Evolutionary conservation across 78 protist genomes (phyloP), one percentile per base, ranked within the genome.

Genomic region (Dictyostelium citrinum): DNA sequence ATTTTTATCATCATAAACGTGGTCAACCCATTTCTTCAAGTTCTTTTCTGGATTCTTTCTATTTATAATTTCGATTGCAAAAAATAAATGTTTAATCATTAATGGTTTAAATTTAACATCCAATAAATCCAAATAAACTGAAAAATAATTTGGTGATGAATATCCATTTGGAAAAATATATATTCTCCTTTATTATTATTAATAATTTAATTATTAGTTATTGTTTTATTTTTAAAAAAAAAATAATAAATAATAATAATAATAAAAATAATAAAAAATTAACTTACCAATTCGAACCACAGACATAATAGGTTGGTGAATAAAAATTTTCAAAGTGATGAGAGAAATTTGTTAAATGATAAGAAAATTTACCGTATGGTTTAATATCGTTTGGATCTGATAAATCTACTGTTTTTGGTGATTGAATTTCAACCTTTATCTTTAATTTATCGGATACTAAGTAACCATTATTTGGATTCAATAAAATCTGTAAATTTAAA

Each of bases 101-200:
- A 88, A 67, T 22, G 93, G 93, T 78, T 88, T 88, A 46, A 88
- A 88, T 49, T 88, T 88, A n/a, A 88, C 93, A 68, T 88, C 93
- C 61, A 88, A 67, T 5, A 88, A 60, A 78, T 88, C 93, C 29
- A 88, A 64, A 88, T 88, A 88, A 27, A 88, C 93, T 68, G 93
- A 88, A 46, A 88, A 88, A 79, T 88, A 88, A 39, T 76, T 78
- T 51, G 93, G 85, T 46, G 93, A 88, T 6, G 93, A 88, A 46
- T 88, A 88, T 11, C 93, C 93, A 68, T 88, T 88, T 27, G 93
- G 93, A 37, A 88, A 88, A 29, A 88, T 88, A 78, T 88, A 88
- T 24, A 88, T 88, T 58, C 93, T 58, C 91, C 82, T 77, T 11
- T 27, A 46, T 27, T n/a, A 3, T 20, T 17, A 58, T 20, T 20